Evolutionary conservation across 306 rosid species (phyloP), one percentile per base, ranked within the genome.

Genomic region (Mimosa pudica): DNA sequence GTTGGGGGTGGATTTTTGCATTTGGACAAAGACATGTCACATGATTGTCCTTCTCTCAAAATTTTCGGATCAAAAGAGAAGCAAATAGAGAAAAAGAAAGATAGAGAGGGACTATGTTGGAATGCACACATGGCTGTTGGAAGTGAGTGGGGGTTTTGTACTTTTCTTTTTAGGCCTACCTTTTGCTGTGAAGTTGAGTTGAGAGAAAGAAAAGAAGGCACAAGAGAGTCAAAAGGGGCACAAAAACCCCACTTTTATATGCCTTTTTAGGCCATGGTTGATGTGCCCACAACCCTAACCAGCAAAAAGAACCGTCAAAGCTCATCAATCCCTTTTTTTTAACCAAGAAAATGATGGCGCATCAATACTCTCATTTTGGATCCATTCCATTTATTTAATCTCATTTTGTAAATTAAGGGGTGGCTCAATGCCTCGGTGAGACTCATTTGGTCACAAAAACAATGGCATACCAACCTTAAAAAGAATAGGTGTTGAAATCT

Each of bases 221-320:
- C 48, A 5, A 1, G 5, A 32, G 78, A 17, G 82, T 79, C 70
- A 74, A 84, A 73, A 76, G 9, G 73, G 73, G 82, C 77, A 81
- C 41, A 72, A 38, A 38, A 46, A 63, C 75, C 71, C 70, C 10
- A n/a, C 68, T 78, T 20, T 49, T 24, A 16, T 36, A 14, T 77
- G 51, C 77, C 65, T 83, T 78, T 70, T 45, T 13, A 44, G 79
- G 79, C 16, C 47, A 68, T 71, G 7, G 16, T 18, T 78, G 89
- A 86, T 86, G 89, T 77, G 75, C 44, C 80, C 87, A 86, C 83
- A 81, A 74, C 79, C 84, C 85, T 83, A 83, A 83, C 83, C 68
- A 85, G 81, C 75, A 8, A 66, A 8, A 66, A n/a, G 51, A 41
- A 11, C 2, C 32, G 16, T 67, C 72, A 67, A 67, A n/a, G 33